Conservation (phyloP, 2,329 filamentous ascomycete species). For the Aspergillus caelatus region DNA sequence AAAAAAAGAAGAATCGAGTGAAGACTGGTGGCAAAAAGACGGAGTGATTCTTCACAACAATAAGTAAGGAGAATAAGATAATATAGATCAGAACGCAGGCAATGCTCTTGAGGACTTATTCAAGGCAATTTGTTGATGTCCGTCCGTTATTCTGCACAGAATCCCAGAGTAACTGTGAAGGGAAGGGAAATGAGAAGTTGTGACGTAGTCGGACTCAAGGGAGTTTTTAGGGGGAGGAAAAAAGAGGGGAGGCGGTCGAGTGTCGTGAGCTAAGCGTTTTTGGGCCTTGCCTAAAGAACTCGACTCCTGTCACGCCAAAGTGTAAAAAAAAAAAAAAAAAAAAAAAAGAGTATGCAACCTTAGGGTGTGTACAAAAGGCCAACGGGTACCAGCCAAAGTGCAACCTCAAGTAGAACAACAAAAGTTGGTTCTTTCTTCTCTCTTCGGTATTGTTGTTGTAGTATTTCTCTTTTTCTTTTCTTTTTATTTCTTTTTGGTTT, state of each 20-base stretch:
- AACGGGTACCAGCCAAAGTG: slow-evolving; percentile 2
- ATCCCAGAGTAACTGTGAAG: slow-evolving; percentile 20
- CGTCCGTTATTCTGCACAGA: slow-evolving; percentile 14
- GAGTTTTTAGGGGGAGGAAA: slow-evolving; percentile 36
- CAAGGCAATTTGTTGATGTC: slow-evolving; percentile 14
- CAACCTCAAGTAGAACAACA: neutral
- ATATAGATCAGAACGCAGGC: neutral
- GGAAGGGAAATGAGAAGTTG: slow-evolving; percentile 33
- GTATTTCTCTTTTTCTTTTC: slow-evolving; percentile 2
- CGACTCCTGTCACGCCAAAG: slow-evolving; percentile 21
- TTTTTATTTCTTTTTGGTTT: neutral
- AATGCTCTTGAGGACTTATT: slow-evolving; percentile 6
- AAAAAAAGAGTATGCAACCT: slow-evolving; percentile 2
- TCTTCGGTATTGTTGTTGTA: neutral
- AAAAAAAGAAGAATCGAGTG: slow-evolving; percentile 16
- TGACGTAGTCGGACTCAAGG: slow-evolving; percentile 43
- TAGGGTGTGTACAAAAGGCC: slow-evolving; percentile 4
- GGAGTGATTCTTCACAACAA: slow-evolving; percentile 11
- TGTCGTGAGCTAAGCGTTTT: slow-evolving; percentile 24
- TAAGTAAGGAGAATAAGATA: slow-evolving; percentile 9
- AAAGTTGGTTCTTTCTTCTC: neutral
- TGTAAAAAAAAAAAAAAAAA: slow-evolving; percentile 12
- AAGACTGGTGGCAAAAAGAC: slow-evolving; percentile 18
- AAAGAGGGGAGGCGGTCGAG: slow-evolving; percentile 31
- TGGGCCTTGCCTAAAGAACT: slow-evolving; percentile 5